Conservation (phyloP, 768 basidiomycete species). For the Pisolithus tinctorius region DNA sequence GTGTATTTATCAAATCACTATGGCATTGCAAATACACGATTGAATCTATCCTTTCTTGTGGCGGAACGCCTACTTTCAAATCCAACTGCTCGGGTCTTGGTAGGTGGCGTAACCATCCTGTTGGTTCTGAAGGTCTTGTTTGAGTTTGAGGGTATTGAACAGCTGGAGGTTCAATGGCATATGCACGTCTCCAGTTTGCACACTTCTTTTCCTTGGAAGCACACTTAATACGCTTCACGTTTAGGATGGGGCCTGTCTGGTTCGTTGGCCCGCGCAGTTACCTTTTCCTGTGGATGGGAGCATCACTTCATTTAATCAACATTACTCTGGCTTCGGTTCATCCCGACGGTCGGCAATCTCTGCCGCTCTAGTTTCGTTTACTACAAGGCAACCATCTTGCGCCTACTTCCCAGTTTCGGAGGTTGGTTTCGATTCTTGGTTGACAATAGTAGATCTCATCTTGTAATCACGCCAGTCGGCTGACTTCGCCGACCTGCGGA, state of each 20-base stretch:
- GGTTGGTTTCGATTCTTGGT: neutral
- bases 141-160: neutral
- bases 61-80: neutral
- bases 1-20: slow-evolving; percentile 19
- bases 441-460: neutral
- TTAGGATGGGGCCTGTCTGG: neutral
- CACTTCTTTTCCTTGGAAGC: neutral
- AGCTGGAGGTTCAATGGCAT: neutral
- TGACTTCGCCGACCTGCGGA: no score
- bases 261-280: neutral
- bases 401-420: neutral
- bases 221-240: no score
- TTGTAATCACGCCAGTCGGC: neutral
- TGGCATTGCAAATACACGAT: slow-evolving; percentile 4
- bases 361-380: neutral
- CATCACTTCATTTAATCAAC: neutral
- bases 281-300: neutral
- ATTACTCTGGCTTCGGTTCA: neutral
- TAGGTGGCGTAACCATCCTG: neutral
- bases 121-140: neutral
- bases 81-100: neutral
- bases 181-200: neutral
- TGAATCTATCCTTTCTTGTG: slow-evolving; percentile 2
- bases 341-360: neutral
- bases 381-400: neutral